These are phyloP conservation scores for Centaurea solstitialis DNA, from an alignment of 129 eudicot genomes.

Conservation along the genomic window DNA sequence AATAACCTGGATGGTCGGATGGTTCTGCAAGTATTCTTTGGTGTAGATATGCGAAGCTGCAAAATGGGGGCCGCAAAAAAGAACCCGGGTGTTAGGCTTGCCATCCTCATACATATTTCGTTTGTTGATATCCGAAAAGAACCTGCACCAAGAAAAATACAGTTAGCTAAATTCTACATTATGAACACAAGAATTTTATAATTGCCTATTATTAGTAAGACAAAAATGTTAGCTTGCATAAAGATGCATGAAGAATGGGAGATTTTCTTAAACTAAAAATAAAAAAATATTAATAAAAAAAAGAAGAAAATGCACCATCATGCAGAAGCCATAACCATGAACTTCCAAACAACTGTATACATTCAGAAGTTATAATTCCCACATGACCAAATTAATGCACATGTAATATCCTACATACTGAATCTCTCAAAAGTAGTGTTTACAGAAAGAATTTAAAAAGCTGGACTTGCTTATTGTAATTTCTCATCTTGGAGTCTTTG, in stretches of 20 bases:
- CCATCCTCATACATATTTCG: conserved; percentile 41
- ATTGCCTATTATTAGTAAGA: neutral
- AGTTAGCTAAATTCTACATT: neutral
- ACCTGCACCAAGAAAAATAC: conserved; percentile 32
- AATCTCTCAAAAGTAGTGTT: neutral
- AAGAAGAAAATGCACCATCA: neutral
- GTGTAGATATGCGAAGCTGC: conserved; percentile 75
- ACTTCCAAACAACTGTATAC: neutral
- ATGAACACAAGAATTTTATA: neutral
- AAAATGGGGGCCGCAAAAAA: conserved; percentile 82
- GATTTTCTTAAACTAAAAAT: neutral
- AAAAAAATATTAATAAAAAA: neutral
- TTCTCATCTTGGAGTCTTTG: neutral
- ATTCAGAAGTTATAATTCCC: neutral
- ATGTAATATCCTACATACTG: neutral
- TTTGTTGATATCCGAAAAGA: conserved; percentile 31
- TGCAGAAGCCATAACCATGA: neutral
- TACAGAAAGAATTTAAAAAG: neutral
- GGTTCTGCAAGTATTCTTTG: conserved; percentile 56
- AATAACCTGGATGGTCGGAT: conserved; percentile 63
- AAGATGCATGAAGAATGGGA: neutral
- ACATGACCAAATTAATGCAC: neutral
- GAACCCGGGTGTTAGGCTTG: conserved; percentile 50
- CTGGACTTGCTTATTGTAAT: neutral
- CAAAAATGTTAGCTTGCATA: neutral